A percentile compares a stretch with the other conserved stretches of the same genome.
Evolutionary conservation across 164 flowering plant species (phyloP).

Genomic region (Dillenia turbinata): DNA sequence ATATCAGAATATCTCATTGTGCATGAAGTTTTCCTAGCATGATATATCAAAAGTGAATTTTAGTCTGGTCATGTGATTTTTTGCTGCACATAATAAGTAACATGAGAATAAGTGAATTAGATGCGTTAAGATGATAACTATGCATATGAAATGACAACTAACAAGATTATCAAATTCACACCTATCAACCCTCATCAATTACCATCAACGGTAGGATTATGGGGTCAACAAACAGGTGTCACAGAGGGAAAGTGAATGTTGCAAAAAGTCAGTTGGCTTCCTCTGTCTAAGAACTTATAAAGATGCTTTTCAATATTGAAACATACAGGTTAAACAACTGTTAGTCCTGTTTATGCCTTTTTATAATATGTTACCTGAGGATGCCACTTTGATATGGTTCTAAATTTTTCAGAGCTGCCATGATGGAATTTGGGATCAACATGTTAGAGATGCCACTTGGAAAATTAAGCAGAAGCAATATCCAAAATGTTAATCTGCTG

Average conservation of each 20-base stretch:
- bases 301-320: constrained; percentile 91
- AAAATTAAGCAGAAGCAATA: constrained; percentile 87
- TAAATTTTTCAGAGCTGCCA: constrained; percentile 68
- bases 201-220: constrained; percentile 96
- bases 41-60: too few relatives aligned
- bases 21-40: too few relatives aligned
- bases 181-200: too few relatives aligned
- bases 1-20: too few relatives aligned
- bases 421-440: constrained; percentile 96
- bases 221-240: constrained; percentile 61
- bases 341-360: constrained; percentile 5
- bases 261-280: constrained; percentile 59
- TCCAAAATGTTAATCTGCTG: constrained; percentile 58
- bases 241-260: constrained; percentile 32
- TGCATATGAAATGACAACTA: too few relatives aligned
- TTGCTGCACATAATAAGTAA: too few relatives aligned
- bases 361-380: background rate
- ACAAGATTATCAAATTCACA: too few relatives aligned
- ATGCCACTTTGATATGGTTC: background rate
- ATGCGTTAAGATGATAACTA: too few relatives aligned
- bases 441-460: constrained; percentile 99
- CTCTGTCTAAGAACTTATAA: constrained; percentile 67
- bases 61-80: too few relatives aligned
- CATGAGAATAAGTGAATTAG: too few relatives aligned
- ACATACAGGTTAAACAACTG: constrained; percentile 61